These are phyloP conservation scores for Podospora bellae-mahoneyi DNA, from an alignment of 495 filamentous ascomycete genomes.

Conservation along the genomic window DNA sequence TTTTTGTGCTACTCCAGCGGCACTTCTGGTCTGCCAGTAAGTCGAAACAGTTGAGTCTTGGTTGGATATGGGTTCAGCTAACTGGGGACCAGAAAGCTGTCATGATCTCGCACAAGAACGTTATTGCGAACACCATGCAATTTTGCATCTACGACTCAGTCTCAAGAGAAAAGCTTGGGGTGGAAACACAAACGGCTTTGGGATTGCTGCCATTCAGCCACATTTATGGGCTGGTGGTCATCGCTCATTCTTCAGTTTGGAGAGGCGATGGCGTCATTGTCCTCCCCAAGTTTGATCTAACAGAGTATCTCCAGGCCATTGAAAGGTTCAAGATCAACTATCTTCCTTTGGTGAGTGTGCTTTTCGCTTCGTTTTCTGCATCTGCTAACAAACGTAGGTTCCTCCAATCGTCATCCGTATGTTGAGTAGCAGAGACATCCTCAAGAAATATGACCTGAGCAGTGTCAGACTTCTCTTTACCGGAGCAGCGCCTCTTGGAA, in stretches of 20 bases:
- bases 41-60: constrained; percentile 20
- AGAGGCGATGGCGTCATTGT: constrained; percentile 75
- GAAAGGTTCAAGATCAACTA: constrained; percentile 68
- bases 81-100: constrained; percentile 74
- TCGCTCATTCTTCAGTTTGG: constrained; percentile 64
- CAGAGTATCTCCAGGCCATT: constrained; percentile 60
- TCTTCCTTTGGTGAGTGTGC: constrained; percentile 50
- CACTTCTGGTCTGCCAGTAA: constrained; percentile 79
- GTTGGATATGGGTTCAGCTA: background rate
- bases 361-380: background rate
- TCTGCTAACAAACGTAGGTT: constrained; percentile 36
- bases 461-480: constrained; percentile 67
- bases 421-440: constrained; percentile 59
- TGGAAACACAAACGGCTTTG: constrained; percentile 58
- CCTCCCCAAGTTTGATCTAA: constrained; percentile 82
- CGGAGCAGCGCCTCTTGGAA: constrained; percentile 79
- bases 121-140: constrained; percentile 80
- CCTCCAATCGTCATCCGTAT: constrained; percentile 85
- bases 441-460: constrained; percentile 71
- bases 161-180: constrained; percentile 34
- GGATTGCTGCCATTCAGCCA: constrained; percentile 81
- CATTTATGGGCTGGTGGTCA: constrained; percentile 80
- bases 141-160: constrained; percentile 54
- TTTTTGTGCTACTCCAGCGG: constrained; percentile 90
- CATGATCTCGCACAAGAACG: constrained; percentile 86